Evolutionary conservation across 2,329 filamentous ascomycete genomes (phyloP), one percentile per base, ranked within the genome.

Genomic region (Gliomastix tumulicola): DNA sequence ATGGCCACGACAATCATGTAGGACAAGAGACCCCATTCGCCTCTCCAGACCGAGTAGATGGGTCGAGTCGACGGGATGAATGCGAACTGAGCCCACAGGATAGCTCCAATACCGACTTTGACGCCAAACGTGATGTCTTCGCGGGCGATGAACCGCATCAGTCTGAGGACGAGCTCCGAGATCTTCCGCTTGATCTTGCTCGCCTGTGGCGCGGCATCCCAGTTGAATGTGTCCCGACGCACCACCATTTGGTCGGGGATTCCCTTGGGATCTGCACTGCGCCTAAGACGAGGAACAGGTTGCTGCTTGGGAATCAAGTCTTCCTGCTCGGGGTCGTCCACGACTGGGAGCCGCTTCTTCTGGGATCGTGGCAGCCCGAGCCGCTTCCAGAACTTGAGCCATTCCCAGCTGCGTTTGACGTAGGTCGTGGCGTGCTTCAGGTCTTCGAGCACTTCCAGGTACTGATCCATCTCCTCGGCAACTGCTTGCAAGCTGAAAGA

Each of bases 1-100:
- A 96, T 97, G 25, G 86, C 88, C 55, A 89, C 94, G 18, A 98
- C 92, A 53, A 97, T 80, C 90, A 97, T 97, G 66, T 95, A 97
- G 0, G 88, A 95, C 38, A 98, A 60, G 3, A 98, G 70, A 17
- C 92, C 92, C 92, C 92, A 98, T 69, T 98, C 92, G 21, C 90
- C 90, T 55, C 90, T 74, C 88, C 89, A 97, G 50, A 83, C 82
- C 36, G 79, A 73, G 56, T 96, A 98, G 16, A 84, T 72, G 1
- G 85, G 84, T 36, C 88, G 71, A 3, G 88, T 94, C 8, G 73
- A 65, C 1, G 80, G 75, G 22, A 96, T 74, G 51, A 95, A 98
- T 3, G 92, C 83, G 47, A 94, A 85, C 57, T 92, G 77, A 15
- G 88, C 90, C 66, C 90, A 97, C 0, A 96, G 62, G 5, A 88